Percentiles rank a stretch among this genome's conserved stretches.
These are phyloP conservation scores for Echria macrotheca DNA, from an alignment of 495 filamentous ascomycete species.

Conservation along the genomic window DNA sequence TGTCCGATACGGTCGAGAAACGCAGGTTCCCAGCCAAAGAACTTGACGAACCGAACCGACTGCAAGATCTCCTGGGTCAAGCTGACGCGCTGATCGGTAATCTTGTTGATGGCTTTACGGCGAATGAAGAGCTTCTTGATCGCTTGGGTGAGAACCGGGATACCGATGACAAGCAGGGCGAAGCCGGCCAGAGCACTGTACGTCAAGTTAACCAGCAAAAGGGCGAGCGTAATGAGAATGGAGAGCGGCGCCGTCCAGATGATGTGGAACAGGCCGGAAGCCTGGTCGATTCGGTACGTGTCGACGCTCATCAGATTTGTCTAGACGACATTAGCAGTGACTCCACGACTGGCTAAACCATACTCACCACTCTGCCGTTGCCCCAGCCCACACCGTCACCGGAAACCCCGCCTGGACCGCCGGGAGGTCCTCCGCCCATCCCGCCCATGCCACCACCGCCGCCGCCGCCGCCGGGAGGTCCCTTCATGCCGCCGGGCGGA, in stretches of 20 bases:
- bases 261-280: slow-evolving; percentile 82
- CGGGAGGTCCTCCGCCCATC: slow-evolving; percentile 22
- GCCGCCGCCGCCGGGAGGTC: background rate
- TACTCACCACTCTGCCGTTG: slow-evolving; percentile 68
- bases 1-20: slow-evolving; percentile 72
- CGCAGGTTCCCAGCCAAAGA: slow-evolving; percentile 86
- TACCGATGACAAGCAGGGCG: slow-evolving; percentile 67
- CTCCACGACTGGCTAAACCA: background rate
- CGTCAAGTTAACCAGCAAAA: slow-evolving; percentile 77
- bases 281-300: slow-evolving; percentile 82
- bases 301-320: slow-evolving; percentile 90
- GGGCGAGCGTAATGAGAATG: slow-evolving; percentile 67
- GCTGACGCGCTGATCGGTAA: slow-evolving; percentile 85
- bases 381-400: slow-evolving; percentile 78
- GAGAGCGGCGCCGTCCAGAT: slow-evolving; percentile 79
- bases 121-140: slow-evolving; percentile 66
- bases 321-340: slow-evolving; percentile 14
- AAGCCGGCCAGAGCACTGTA: slow-evolving; percentile 89
- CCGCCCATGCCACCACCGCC: slow-evolving; percentile 22
- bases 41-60: slow-evolving; percentile 91
- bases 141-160: slow-evolving; percentile 67
- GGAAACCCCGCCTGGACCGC: slow-evolving; percentile 42
- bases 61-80: slow-evolving; percentile 91
- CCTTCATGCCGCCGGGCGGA: slow-evolving; percentile 18
- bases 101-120: slow-evolving; percentile 75